Base-by-base conservation (phyloP, 2,329 filamentous ascomycete species). In the Tolypocladium cylindrosporum region DNA sequence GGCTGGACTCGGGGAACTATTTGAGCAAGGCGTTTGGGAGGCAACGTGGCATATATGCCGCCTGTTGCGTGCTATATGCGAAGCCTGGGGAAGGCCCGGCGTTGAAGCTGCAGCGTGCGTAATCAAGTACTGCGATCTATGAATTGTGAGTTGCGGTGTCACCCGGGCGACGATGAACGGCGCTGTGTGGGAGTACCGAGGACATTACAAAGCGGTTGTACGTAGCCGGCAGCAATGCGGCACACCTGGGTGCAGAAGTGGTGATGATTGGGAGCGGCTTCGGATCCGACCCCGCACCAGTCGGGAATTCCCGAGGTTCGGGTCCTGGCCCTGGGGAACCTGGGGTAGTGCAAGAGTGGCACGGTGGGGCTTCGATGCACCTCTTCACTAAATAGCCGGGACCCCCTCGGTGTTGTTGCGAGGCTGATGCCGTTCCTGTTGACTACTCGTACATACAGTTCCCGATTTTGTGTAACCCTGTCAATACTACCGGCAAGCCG, bases 21-120 rank as follows among this genome's bases (percentile, higher is more conserved):
- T 57, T 57, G 43, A 60, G 58, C 60, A 60, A 51, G 60, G 58
- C 60, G 60, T 61, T 60, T n/a, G 56, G 51, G 31, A 37, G 19
- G 16, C 31, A 52, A 21, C 8, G 31, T 6, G 48, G 48, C 31
- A 21, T 36, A n/a, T 3, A 6, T 34, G 45, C 45, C 24, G 31
- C 31, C 13, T 7, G 4, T 51, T 34, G 48, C n/a, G 31, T 36
- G 16, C 21, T n/a, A 8, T 21, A 10, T 37, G 48, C 2, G 31
- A 7, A 21, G 48, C 19, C 16, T 7, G 31, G 6, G 7, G 45
- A 4, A 31, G 31, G 31, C 31, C 27, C 34, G 31, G 48, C 48
- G 19, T 27, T 27, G 43, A 27, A 48, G 43, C 43, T 13, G 43
- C 36, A 21, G 31, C 19, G 4, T n/a, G 19, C 14, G 31, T 36